These are phyloP conservation scores for Harrya chromipes DNA, from an alignment of 768 basidiomycete species.

Conservation along the genomic window DNA sequence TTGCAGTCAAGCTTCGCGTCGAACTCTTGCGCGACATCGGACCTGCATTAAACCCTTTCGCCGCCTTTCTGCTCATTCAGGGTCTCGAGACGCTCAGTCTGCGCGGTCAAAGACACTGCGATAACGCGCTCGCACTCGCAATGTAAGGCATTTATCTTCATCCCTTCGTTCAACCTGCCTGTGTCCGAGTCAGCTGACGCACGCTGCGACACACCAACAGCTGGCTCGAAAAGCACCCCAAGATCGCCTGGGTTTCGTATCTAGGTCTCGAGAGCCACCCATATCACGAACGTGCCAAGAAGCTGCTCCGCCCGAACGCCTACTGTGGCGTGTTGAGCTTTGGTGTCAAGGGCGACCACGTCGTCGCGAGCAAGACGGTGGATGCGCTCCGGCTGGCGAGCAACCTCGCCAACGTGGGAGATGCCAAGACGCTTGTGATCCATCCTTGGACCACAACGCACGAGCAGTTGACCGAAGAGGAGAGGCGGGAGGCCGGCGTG, in stretches of 20 bases:
- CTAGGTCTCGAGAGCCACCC: conserved; percentile 63
- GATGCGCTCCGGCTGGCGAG: conserved; percentile 70
- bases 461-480: conserved; percentile 48
- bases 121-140: conserved; percentile 55
- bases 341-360: conserved; percentile 60
- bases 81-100: conserved; percentile 64
- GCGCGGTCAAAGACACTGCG: conserved; percentile 54
- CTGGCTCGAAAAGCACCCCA: conserved; percentile 62
- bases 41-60: conserved; percentile 51
- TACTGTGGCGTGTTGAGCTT: conserved; percentile 79
- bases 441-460: conserved; percentile 60
- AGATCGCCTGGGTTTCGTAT: conserved; percentile 77
- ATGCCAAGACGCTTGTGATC: conserved; percentile 61
- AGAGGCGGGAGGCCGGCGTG: conserved; percentile 49
- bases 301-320: conserved; percentile 46
- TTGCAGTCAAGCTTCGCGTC: conserved; percentile 49
- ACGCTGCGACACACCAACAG: background rate
- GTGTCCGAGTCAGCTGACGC: background rate
- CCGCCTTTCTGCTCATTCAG: conserved; percentile 55
- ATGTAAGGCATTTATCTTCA: conserved; percentile 21
- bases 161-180: too few species aligned
- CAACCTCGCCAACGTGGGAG: conserved; percentile 70
- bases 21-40: conserved; percentile 55
- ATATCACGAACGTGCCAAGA: conserved; percentile 56
- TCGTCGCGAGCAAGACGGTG: conserved; percentile 56